Conservation (phyloP, 73 alveolate species). For the Symbiodinium pilosum region DNA sequence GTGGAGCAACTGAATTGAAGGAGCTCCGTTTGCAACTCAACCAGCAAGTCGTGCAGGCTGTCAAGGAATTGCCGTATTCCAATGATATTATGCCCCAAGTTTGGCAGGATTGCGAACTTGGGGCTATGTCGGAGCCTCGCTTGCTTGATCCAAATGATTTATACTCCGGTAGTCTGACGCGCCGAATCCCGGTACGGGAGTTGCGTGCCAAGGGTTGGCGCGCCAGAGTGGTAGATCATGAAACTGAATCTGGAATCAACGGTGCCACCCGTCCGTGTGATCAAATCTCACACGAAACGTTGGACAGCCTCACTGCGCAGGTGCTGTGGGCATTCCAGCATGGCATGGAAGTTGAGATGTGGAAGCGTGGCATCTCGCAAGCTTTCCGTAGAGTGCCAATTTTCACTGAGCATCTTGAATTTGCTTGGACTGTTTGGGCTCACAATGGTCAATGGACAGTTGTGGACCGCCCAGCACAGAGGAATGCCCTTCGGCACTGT, state of each 20-base stretch:
- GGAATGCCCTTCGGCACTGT: constrained; percentile 30
- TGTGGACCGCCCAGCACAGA: not conserved
- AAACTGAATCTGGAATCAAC: constrained; percentile 28
- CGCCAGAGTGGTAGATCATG: constrained; percentile 34
- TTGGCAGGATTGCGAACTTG: not conserved
- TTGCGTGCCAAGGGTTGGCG: constrained; percentile 32
- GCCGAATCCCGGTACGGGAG: constrained; percentile 46
- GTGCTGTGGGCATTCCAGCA: not conserved
- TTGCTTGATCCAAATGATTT: not conserved
- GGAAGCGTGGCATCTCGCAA: constrained; percentile 46
- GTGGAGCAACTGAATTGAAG: not conserved
- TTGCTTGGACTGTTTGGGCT: constrained; percentile 10
- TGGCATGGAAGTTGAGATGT: not conserved
- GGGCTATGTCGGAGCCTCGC: constrained; percentile 21
- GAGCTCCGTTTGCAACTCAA: not conserved
- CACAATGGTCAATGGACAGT: not conserved
- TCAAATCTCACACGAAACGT: constrained; percentile 4
- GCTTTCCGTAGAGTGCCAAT: constrained; percentile 35
- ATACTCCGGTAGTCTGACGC: not conserved
- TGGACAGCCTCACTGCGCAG: constrained; percentile 11
- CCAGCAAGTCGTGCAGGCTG: not conserved
- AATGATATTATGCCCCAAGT: not conserved
- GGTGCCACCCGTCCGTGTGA: constrained; percentile 18
- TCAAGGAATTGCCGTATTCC: not conserved
- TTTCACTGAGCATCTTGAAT: not conserved